A percentile compares a stretch with the other conserved stretches of the same genome.
Conservation (phyloP, 371 early-diverging fungal species). For the Mortierella sp. region DNA sequence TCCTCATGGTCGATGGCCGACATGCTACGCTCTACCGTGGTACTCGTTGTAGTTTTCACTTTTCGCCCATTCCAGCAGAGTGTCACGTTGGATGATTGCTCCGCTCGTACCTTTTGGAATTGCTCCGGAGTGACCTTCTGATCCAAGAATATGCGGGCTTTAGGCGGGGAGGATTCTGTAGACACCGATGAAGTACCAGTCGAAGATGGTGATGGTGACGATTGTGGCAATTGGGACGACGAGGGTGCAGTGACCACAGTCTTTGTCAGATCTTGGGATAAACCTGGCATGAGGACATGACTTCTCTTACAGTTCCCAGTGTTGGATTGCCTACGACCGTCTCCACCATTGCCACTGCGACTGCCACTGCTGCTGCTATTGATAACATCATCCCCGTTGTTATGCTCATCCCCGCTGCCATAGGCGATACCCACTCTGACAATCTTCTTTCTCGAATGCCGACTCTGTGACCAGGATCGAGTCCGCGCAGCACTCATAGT, state of each 20-base stretch:
- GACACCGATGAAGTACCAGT: too few species aligned
- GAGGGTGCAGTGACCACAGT: not conserved
- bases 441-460: constrained; percentile 8
- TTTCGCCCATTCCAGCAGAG: constrained; percentile 25
- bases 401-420: not conserved
- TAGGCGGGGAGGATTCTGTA: too few species aligned
- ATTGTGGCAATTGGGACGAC: not conserved
- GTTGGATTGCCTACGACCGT: too few species aligned
- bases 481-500: constrained; percentile 14
- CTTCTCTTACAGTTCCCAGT: too few species aligned
- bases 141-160: too few species aligned
- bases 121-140: not conserved
- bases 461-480: constrained; percentile 10
- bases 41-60: constrained; percentile 1
- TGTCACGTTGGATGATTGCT: constrained; percentile 5
- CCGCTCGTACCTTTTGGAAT: constrained; percentile 3
- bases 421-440: constrained; percentile 13
- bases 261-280: not conserved
- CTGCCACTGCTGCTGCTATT: too few species aligned
- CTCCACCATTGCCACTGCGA: too few species aligned
- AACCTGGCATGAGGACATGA: not conserved
- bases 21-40: not conserved
- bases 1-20: not conserved
- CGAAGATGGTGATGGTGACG: too few species aligned
- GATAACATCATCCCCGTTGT: too few species aligned